Base-by-base conservation (phyloP, 345 rosid species). In the Lepidium aucheri region DNA sequence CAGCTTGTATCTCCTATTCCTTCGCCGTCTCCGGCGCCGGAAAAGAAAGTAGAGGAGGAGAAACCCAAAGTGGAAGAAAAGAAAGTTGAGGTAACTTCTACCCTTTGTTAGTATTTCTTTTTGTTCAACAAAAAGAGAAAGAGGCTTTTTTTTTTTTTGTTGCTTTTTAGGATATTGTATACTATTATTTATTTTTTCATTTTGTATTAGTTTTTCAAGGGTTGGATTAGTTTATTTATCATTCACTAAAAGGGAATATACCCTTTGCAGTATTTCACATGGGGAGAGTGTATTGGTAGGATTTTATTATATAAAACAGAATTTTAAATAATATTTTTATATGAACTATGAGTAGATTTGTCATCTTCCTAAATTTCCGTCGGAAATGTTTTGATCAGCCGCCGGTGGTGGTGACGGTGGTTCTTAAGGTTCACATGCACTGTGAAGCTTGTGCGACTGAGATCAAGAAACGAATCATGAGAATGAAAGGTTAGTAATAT, bases 401-500 rank as follows among this genome's bases (percentile, higher is more conserved):
- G 33, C 82, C 79, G 22, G 88, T 79, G 38, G 87, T 80, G 58
- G 74, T 86, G 35, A 79, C 72, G 4, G 90, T 89, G 79, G 87
- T 89, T 45, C 82, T 94, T 3, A 81, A 69, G 68, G 95, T 88
- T 38, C 82, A 82, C 79, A 94, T 94, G 99, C 97, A 94, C 57
- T 94, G 99, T 45, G 99, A 94, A 50, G 97, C 91, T 43, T 94
- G 99, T 74, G 86, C 97, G 10, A 83, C 79, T 67, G 90, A 58
- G 72, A 87, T 88, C 77, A 84, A 88, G 85, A 94, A 90, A 82
- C 88, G 95, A 69, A 91, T 94, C 73, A 82, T 54, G 67, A 79
- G 82, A 72, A 90, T 94, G 95, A 83, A 91, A 85, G 99, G 99
- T 81, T 40, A 9, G 72, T 6, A 28, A 6, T 28, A 28, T 28